Conservation (phyloP, 1,139 yeast genomes). For the Yamadazyma friedrichii region DNA sequence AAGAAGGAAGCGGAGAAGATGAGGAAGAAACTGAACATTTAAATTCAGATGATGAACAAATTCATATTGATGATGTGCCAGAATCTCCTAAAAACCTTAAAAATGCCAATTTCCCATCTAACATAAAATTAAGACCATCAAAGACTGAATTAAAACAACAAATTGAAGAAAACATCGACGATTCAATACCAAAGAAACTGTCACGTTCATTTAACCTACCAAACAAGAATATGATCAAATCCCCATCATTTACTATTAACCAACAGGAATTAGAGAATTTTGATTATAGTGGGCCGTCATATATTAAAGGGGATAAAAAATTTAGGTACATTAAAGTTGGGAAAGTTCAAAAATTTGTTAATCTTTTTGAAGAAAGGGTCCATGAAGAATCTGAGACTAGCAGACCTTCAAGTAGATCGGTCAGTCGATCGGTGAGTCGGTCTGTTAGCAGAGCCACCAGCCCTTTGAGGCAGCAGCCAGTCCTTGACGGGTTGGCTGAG, state of each 20-base stretch:
- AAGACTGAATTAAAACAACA: conserved; percentile 9
- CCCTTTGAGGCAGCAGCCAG: conserved; percentile 4
- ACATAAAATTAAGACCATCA: conserved; percentile 13
- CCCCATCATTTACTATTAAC: conserved; percentile 15
- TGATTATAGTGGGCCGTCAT: conserved; percentile 33
- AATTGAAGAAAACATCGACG: conserved; percentile 3
- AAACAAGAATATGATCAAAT: conserved; percentile 11
- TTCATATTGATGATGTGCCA: conserved; percentile 6
- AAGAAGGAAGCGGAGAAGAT: not conserved
- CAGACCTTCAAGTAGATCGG: conserved; percentile 7
- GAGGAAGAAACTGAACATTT: not conserved
- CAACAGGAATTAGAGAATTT: conserved; percentile 19
- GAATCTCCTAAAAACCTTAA: conserved; percentile 5
- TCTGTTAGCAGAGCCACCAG: conserved; percentile 6
- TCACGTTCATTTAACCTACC: conserved; percentile 12
- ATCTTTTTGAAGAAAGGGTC: conserved; percentile 42
- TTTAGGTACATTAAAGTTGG: conserved; percentile 49
- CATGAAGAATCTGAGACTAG: conserved; percentile 16
- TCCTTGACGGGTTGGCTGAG: not conserved
- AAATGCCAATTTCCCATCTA: conserved; percentile 3
- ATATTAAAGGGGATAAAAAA: conserved; percentile 43
- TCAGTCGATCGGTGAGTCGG: conserved; percentile 6
- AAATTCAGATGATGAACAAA: not conserved
- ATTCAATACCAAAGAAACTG: conserved; percentile 11
- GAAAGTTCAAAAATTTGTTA: conserved; percentile 48